These are phyloP conservation scores for Aspergillus cristatus DNA, from an alignment of 495 filamentous ascomycete species.

Conservation along the genomic window DNA sequence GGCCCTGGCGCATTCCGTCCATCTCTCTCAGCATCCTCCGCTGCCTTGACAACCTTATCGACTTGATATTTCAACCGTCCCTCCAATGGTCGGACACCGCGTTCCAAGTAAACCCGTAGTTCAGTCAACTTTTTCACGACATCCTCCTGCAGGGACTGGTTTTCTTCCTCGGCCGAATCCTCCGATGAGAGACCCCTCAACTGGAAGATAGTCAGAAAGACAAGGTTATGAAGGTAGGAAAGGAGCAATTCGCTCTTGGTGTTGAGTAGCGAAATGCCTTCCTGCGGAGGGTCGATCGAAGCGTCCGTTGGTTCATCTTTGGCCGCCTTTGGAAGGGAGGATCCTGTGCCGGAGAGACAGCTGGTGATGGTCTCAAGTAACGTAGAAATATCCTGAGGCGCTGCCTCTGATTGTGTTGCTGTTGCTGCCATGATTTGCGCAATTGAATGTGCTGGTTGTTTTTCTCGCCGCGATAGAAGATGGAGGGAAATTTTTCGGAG, in stretches of 20 bases:
- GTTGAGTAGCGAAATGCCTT: constrained; percentile 91
- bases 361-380: constrained; percentile 54
- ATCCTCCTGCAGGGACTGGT: constrained; percentile 38
- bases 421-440: constrained; percentile 17
- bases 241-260: constrained; percentile 92
- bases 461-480: background rate
- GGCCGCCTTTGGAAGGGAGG: constrained; percentile 48
- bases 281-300: constrained; percentile 53
- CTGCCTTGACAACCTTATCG: constrained; percentile 80
- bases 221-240: constrained; percentile 89
- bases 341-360: constrained; percentile 50
- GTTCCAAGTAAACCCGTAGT: constrained; percentile 78
- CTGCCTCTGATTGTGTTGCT: constrained; percentile 11
- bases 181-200: constrained; percentile 47
- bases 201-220: constrained; percentile 80
- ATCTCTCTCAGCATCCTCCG: constrained; percentile 58
- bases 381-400: constrained; percentile 33
- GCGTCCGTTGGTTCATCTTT: constrained; percentile 27
- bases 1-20: constrained; percentile 17
- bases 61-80: constrained; percentile 77
- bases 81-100: constrained; percentile 84
- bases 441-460: constrained; percentile 3
- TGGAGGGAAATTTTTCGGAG: constrained; percentile 22
- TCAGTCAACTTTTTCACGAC: constrained; percentile 77
- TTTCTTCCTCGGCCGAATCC: constrained; percentile 14